These are phyloP conservation scores for Hypholoma fasciculare DNA, from an alignment of 768 basidiomycete genomes.

Conservation along the genomic window DNA sequence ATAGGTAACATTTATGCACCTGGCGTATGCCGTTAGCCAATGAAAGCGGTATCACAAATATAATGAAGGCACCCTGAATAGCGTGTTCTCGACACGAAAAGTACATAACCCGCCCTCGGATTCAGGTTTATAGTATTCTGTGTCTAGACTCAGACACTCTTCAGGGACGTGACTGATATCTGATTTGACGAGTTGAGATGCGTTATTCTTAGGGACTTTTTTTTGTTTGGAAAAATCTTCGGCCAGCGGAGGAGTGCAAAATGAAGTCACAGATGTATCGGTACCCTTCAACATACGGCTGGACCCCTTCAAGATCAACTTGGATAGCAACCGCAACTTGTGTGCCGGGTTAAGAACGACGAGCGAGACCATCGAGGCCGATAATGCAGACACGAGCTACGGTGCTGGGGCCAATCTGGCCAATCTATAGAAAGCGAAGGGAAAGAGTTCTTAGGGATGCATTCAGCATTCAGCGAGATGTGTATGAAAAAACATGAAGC, in stretches of 20 bases:
- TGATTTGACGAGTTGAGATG: conserved; percentile 19
- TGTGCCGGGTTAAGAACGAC: conserved; percentile 36
- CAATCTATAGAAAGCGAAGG: conserved; percentile 15
- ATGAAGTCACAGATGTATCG: background rate
- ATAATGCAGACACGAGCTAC: conserved; percentile 5
- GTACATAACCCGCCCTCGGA: conserved; percentile 52
- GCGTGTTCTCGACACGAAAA: conserved; percentile 57
- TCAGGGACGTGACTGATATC: conserved; percentile 14
- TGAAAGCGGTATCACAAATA: background rate
- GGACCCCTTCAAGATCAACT: conserved; percentile 30
- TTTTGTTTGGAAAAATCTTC: conserved; percentile 9
- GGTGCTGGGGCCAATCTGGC: background rate
- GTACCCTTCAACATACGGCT: conserved; percentile 24
- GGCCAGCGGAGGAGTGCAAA: conserved; percentile 1
- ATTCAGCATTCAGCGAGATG: background rate
- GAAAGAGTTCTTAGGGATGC: background rate
- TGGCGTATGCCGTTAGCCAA: conserved; percentile 13
- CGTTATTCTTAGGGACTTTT: conserved; percentile 15
- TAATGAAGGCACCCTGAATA: conserved; percentile 55
- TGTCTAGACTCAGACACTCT: conserved; percentile 26
- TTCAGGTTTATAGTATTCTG: conserved; percentile 33
- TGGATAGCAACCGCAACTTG: conserved; percentile 34
- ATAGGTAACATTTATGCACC: conserved; percentile 46
- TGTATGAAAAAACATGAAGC: background rate
- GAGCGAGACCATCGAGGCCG: conserved; percentile 36